Conservation (phyloP, 257 asterid genomes). For the Jasminum sambac region DNA sequence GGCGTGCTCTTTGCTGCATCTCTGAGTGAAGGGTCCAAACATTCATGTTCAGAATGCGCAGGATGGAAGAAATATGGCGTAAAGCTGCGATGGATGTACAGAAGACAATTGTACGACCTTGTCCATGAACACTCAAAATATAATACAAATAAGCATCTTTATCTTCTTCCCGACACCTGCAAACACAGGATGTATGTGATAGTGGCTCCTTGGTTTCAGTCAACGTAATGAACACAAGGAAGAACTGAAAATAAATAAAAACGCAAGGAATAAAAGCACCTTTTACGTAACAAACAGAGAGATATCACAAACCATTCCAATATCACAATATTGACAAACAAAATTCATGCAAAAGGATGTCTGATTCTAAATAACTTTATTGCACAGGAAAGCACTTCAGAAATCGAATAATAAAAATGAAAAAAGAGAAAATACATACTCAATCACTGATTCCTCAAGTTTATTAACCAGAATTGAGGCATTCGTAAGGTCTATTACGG, state of each 20-base stretch:
- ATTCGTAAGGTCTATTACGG: slow-evolving; percentile 85
- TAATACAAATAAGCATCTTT: slow-evolving; percentile 92
- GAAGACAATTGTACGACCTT: slow-evolving; percentile 89
- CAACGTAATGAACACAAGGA: slow-evolving; percentile 16
- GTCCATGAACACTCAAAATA: slow-evolving; percentile 79
- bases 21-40: slow-evolving; percentile 89
- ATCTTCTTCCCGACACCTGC: slow-evolving; percentile 92
- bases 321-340: neutral
- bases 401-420: slow-evolving; percentile 10
- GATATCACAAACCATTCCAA: slow-evolving; percentile 15
- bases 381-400: neutral
- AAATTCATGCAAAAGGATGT: neutral
- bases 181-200: slow-evolving; percentile 31
- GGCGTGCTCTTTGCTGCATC: slow-evolving; percentile 98
- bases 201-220: slow-evolving; percentile 9
- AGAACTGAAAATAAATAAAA: slow-evolving; percentile 11
- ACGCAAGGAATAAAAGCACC: neutral
- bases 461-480: slow-evolving; percentile 79
- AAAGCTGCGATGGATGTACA: slow-evolving; percentile 96
- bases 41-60: slow-evolving; percentile 64
- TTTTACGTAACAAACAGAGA: too few relatives aligned
- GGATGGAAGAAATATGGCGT: slow-evolving; percentile 77
- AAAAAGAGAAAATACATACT: slow-evolving; percentile 51
- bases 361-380: neutral
- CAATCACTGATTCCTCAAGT: slow-evolving; percentile 83